Conservation (phyloP, 2,329 filamentous ascomycete genomes). For the Triangularia setosa region DNA sequence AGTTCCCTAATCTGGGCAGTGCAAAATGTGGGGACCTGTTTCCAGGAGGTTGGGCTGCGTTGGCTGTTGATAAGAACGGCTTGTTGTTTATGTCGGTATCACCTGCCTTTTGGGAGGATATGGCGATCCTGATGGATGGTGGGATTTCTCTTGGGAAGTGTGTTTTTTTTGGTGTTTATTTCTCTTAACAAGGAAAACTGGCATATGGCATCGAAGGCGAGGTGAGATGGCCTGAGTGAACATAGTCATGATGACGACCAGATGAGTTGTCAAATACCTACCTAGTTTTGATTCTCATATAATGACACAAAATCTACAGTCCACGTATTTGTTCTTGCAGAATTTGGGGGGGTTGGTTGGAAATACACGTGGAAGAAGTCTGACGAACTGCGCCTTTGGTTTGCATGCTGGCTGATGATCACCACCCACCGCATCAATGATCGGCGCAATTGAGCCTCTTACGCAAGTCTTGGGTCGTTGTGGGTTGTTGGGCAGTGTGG, state of each 20-base stretch:
- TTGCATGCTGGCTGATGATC: neutral
- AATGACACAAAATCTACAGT: neutral
- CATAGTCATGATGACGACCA: neutral
- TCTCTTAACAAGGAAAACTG: too few species aligned
- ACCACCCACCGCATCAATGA: neutral
- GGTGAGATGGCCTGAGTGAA: neutral
- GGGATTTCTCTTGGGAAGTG: neutral
- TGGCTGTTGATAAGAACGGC: neutral
- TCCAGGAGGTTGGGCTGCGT: neutral
- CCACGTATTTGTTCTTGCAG: neutral
- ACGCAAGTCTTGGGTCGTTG: neutral
- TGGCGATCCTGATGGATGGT: neutral
- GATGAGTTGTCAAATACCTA: neutral
- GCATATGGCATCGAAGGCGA: neutral
- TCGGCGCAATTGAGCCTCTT: neutral
- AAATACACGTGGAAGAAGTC: neutral
- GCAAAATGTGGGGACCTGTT: conserved; percentile 3
- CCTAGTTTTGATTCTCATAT: neutral
- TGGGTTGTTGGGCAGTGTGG: neutral
- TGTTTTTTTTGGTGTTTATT: too few species aligned
- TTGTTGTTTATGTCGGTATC: neutral
- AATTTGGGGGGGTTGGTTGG: neutral
- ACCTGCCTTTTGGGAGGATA: neutral
- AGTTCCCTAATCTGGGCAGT: conserved; percentile 12
- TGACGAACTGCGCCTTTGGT: neutral